These are phyloP conservation scores for Fusarium sp. DNA, from an alignment of 2,329 filamentous ascomycete genomes.

Conservation along the genomic window DNA sequence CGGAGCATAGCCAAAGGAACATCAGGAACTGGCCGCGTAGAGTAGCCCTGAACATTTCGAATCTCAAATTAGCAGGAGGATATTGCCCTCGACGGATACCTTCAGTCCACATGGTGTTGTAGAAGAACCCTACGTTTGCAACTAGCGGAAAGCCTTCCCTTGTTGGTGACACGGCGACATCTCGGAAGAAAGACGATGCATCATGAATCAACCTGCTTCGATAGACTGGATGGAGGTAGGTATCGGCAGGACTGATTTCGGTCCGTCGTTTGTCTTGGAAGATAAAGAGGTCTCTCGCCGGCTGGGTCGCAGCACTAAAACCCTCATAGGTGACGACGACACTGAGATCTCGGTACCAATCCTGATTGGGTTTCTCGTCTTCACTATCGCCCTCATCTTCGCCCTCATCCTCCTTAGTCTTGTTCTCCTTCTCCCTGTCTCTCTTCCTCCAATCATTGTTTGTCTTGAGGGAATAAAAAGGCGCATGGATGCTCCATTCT, in stretches of 20 bases:
- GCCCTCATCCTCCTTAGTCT: too few relatives aligned
- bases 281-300: not conserved
- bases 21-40: not conserved
- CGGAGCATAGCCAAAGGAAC: not conserved
- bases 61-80: too few relatives aligned
- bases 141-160: not conserved
- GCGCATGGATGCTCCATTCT: too few relatives aligned
- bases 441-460: not conserved
- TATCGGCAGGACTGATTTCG: too few relatives aligned
- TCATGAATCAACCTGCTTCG: too few relatives aligned
- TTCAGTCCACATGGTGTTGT: not conserved
- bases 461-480: too few relatives aligned
- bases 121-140: not conserved
- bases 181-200: too few relatives aligned
- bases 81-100: not conserved
- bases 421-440: too few relatives aligned
- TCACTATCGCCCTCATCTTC: not conserved
- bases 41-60: not conserved
- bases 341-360: not conserved
- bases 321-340: not conserved
- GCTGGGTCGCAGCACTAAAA: not conserved
- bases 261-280: not conserved
- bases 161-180: not conserved
- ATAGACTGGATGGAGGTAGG: not conserved
- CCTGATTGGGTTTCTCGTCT: fast-evolving